Percentiles rank a stretch among this genome's conserved stretches.
Conservation (phyloP, 2,329 filamentous ascomycete species). For the Xylariaceae sp. region DNA sequence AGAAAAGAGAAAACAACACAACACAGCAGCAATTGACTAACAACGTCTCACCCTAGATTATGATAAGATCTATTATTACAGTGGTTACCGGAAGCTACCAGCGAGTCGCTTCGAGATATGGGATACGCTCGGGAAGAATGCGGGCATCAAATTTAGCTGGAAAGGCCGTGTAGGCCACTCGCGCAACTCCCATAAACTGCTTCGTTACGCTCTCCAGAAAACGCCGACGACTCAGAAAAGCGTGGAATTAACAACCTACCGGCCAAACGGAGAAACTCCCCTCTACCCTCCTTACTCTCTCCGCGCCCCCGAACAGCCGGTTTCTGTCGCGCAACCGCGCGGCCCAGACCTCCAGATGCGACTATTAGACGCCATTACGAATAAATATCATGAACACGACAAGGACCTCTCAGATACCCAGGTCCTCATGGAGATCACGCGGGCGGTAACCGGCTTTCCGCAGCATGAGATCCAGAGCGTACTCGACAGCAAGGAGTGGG, state of each 20-base stretch:
- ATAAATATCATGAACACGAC: slow-evolving; percentile 39
- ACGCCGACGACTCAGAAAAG: slow-evolving; percentile 25
- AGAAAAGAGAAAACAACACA: neutral
- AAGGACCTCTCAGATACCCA: slow-evolving; percentile 36
- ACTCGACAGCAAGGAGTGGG: slow-evolving; percentile 33
- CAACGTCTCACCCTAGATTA: slow-evolving; percentile 21
- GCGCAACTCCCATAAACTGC: slow-evolving; percentile 43
- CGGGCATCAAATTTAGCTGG: slow-evolving; percentile 39
- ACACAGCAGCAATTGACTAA: slow-evolving; percentile 5
- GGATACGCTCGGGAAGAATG: slow-evolving; percentile 29
- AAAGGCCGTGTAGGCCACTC: slow-evolving; percentile 41
- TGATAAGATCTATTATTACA: slow-evolving; percentile 37
- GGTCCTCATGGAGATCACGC: slow-evolving; percentile 13
- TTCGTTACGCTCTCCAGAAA: slow-evolving; percentile 37
- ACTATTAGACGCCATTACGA: slow-evolving; percentile 40
- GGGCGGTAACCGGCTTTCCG: slow-evolving; percentile 17
- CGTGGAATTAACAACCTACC: slow-evolving; percentile 17
- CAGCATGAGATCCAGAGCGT: slow-evolving; percentile 14
- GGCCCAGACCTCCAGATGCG: slow-evolving; percentile 35
- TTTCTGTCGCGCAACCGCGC: slow-evolving; percentile 14
- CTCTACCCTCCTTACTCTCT: slow-evolving; percentile 14
- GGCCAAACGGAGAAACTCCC: slow-evolving; percentile 1
- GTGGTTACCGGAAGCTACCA: slow-evolving; percentile 25
- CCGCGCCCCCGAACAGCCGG: slow-evolving; percentile 14
- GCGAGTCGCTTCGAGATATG: slow-evolving; percentile 25